Evolutionary conservation across 768 basidiomycete species (phyloP), one percentile per base, ranked within the genome.

Genomic region (Boletus sp.): DNA sequence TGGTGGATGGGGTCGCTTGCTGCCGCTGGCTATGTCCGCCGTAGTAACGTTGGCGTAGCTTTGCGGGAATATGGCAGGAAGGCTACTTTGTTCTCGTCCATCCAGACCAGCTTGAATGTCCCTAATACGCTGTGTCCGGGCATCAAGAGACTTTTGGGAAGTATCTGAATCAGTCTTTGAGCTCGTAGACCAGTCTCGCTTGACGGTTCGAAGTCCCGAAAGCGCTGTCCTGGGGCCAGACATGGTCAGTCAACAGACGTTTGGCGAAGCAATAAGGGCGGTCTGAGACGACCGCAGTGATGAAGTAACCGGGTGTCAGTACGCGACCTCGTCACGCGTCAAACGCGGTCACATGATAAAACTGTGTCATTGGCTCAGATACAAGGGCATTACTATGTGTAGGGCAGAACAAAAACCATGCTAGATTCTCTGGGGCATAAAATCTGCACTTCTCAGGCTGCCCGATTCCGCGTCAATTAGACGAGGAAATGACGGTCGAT

Each of bases 121-220:
- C 59, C 75, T 79, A 7, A 88, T 66, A 19, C 87, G 82, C 35
- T 72, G 62, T 34, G 71, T 70, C 23, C 63, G 55, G 47, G 59
- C 44, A 56, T 70, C 53, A 47, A 51, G 39, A 50, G 55, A 57
- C 33, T 61, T 68, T 43, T 70, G 61, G 5, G 55, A 54, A 1
- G 55, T 39, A 4, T 60, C 53, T 30, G 65, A 61, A 27, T 59
- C 51, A 4, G 59, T 62, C 47, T 75, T 75, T 3, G 78, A 77
- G 43, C 74, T 74, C 14, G 65, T 64, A 1, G 85, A 87, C 66
- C 82, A 90, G 67, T 90, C 83, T 54, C 89, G 80, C 58, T 77
- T 76, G 42, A 89, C 57, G 1, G 77, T 76, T 34, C 80, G 72
- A 23, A 90, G 77, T 1, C 88, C 88, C 1, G 88, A 90, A 59